Evolutionary conservation across 345 rosid genomes (phyloP), one percentile per base, ranked within the genome.

Genomic region (Syzygium aromaticum): DNA sequence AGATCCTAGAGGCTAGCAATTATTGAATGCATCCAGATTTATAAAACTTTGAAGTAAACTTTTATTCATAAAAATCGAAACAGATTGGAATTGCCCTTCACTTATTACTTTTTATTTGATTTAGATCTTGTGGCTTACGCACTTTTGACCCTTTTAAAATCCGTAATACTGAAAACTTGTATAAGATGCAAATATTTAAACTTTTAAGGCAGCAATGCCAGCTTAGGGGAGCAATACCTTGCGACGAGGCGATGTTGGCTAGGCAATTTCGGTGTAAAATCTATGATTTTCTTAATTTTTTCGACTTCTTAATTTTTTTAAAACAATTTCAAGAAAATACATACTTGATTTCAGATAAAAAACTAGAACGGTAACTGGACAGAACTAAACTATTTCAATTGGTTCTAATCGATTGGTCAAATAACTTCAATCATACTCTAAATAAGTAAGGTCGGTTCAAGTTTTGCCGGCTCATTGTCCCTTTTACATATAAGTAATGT

Each of bases 301-400:
- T 27, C 14, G 11, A 5, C n/a, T 25, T 10, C 8, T 61, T n/a
- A 5, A 11, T 27, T 12, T 12, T 59, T n/a, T 13, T 14, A 2
- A 61, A 12, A n/a, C 4, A 12, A n/a, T n/a, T 61, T 12, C 33
- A 6, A 61, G 33, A 12, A 23, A 61, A 3, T 6, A 13, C 1
- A 2, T n/a, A 13, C 33, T 61, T 14, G 17, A 4, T 61, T 13
- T 2, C 16, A 5, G 27, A 59, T 59, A 59, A 67, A 17, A 33
- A 67, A 17, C 3, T 1, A 16, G 46, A 64, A 67, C 0, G 1
- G 23, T 16, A 33, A 17, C 0, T 8, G 0, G 14, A 33, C 25
- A 3, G 0, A 73, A 19, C 7, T 33, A 33, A 33, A 19, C 22
- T 19, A 6, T 33, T 11, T 5, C 12, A 4, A 33, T 73, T 73